Evolutionary conservation across 257 asterid genomes (phyloP).

Genomic region (Solanum appendiculatum): DNA sequence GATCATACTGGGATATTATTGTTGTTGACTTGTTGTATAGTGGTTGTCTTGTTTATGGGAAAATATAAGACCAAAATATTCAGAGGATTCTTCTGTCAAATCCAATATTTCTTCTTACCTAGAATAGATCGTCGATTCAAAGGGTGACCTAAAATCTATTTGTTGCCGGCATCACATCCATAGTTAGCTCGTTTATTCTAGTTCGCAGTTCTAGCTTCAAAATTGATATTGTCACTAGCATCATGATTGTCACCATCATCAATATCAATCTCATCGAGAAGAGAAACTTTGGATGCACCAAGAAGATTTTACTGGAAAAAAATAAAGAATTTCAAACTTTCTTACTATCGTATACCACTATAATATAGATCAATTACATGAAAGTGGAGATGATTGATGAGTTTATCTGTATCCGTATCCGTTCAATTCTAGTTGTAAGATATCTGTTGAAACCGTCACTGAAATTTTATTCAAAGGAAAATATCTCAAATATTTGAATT

Average conservation of each 20-base stretch:
- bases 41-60: background rate
- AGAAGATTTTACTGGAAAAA: background rate
- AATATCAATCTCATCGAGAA: background rate
- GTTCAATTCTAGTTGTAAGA: background rate
- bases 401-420: background rate
- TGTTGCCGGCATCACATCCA: background rate
- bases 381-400: background rate
- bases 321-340: background rate
- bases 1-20: background rate
- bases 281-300: background rate
- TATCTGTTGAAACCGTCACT: background rate
- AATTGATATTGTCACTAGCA: background rate
- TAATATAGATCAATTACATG: background rate
- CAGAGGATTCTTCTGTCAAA: background rate
- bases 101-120: background rate
- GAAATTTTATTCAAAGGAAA: background rate
- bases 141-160: background rate
- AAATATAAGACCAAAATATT: background rate
- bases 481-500: background rate
- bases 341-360: background rate
- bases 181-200: background rate
- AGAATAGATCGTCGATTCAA: background rate
- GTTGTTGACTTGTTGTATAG: too few relatives aligned
- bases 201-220: background rate
- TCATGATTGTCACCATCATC: background rate